Base-by-base conservation (phyloP, 805 yeast genomes). In the Candida loeiensis region DNA sequence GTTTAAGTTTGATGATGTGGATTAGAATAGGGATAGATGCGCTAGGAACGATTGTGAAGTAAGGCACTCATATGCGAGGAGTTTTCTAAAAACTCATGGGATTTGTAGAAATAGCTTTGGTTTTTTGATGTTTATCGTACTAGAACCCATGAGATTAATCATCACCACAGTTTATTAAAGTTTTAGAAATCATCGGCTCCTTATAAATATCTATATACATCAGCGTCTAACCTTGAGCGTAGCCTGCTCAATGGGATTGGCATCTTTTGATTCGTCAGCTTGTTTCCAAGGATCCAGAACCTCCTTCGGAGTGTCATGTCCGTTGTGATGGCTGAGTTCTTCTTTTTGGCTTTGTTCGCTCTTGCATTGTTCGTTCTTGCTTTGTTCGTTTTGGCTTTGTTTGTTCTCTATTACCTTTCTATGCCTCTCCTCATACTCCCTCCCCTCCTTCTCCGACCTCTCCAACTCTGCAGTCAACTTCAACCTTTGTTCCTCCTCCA, bases 181-280 rank as follows among this genome's bases (percentile, higher is more conserved):
- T n/a, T n/a, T n/a, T n/a, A n/a, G n/a, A n/a, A n/a, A n/a, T n/a
- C n/a, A n/a, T 21, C 24, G 9, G 8, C 9, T 21, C 9, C 9
- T 21, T 21, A 21, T 9, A 6, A 21, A 21, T 21, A 6, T 7
- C 28, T 25, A 11, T 27, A 11, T 27, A 13, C 31, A 11, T 30
- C 12, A 30, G 3, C 33, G 20, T 13, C 66, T 56, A 21, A 75
- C 72, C 42, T 62, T 64, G 18, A 73, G 58, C 0, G 54, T 42
- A 3, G 77, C 66, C 3, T 65, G 35, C 34, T 63, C 58, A 15
- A 71, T 66, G 8, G 74, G 74, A 37, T 62, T 45, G 4, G 31
- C 17, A 12, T 22, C 26, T 14, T 18, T 36, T 11, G 32, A 22
- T 15, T 55, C 49, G 28, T 63, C 64, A 5, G 71, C 69, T 29